Percentiles rank a stretch among this genome's conserved stretches.
phyloP scores from a whole-genome alignment of 2,329 filamentous ascomycete species.

The Leptographium wingfieldii region DNA sequence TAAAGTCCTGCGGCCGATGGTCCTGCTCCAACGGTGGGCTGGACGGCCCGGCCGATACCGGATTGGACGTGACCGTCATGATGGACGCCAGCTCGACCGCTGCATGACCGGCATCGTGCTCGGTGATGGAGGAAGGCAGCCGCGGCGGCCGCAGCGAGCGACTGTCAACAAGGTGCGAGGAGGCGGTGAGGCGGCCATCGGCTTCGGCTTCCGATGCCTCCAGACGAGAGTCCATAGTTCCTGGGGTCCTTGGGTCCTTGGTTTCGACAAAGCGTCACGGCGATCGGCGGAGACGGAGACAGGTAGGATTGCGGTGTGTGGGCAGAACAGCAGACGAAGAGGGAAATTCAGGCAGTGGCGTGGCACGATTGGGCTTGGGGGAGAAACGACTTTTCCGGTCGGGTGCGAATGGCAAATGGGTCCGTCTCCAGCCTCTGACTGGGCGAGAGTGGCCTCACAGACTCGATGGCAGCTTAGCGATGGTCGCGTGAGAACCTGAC shows the following conservation, averaged over 20 bases:
- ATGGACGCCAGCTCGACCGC: conserved; percentile 30
- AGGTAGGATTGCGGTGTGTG: neutral
- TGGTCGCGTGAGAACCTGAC: conserved; percentile 12
- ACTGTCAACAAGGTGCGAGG: neutral
- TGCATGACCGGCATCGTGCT: conserved; percentile 24
- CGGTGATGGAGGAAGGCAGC: conserved; percentile 13
- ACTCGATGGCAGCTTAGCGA: neutral
- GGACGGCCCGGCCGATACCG: conserved; percentile 40
- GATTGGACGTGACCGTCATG: conserved; percentile 37
- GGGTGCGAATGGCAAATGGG: neutral
- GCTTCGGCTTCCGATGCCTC: neutral
- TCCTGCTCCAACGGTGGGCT: conserved; percentile 37
- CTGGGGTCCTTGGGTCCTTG: neutral
- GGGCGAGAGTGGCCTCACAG: neutral
- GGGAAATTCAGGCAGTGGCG: neutral
- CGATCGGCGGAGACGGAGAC: neutral
- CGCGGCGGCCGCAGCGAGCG: neutral
- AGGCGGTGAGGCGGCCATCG: neutral
- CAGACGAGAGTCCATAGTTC: conserved; percentile 2
- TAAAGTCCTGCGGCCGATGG: conserved; percentile 33
- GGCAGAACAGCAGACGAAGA: neutral
- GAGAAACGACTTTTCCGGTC: neutral
- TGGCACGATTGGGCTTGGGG: conserved; percentile 1
- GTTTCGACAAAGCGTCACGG: neutral
- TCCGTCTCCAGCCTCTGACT: neutral